Percentiles rank a stretch among this genome's conserved stretches.
These are phyloP conservation scores for Gigaspora rosea DNA, from an alignment of 192 early-diverging fungal genomes.

Conservation along the genomic window DNA sequence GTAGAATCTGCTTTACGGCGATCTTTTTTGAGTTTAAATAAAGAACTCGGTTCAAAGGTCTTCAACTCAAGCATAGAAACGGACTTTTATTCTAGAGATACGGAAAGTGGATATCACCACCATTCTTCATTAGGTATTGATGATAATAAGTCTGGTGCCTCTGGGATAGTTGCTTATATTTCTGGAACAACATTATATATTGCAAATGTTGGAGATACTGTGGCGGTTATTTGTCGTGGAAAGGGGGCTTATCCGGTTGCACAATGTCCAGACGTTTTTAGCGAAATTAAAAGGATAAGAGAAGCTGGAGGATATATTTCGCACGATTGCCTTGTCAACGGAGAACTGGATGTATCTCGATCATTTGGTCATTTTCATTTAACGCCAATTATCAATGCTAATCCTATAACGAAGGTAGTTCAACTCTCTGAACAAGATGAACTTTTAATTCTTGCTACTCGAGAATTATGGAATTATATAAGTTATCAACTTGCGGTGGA, in stretches of 20 bases:
- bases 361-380: constrained; percentile 87
- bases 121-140: constrained; percentile 34
- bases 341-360: constrained; percentile 72
- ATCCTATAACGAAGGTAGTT: constrained; percentile 74
- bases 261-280: constrained; percentile 65
- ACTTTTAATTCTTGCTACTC: constrained; percentile 75
- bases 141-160: constrained; percentile 67
- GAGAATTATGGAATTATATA: constrained; percentile 77
- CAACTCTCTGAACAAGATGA: constrained; percentile 80
- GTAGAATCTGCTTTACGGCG: constrained; percentile 74
- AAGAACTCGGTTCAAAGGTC: constrained; percentile 65
- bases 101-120: not conserved
- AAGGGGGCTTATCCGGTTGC: constrained; percentile 69
- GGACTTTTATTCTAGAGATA: constrained; percentile 17
- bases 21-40: constrained; percentile 81
- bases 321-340: constrained; percentile 71
- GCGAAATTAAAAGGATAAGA: constrained; percentile 76
- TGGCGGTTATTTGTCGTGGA: constrained; percentile 76
- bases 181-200: constrained; percentile 76
- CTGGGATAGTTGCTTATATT: constrained; percentile 80
- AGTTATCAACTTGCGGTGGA: constrained; percentile 81
- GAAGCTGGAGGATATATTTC: constrained; percentile 81
- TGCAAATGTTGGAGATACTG: constrained; percentile 84
- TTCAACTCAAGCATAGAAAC: constrained; percentile 26
- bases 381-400: constrained; percentile 80